Conservation (phyloP, 2,329 filamentous ascomycete species). For the Diaporthe vexans region DNA sequence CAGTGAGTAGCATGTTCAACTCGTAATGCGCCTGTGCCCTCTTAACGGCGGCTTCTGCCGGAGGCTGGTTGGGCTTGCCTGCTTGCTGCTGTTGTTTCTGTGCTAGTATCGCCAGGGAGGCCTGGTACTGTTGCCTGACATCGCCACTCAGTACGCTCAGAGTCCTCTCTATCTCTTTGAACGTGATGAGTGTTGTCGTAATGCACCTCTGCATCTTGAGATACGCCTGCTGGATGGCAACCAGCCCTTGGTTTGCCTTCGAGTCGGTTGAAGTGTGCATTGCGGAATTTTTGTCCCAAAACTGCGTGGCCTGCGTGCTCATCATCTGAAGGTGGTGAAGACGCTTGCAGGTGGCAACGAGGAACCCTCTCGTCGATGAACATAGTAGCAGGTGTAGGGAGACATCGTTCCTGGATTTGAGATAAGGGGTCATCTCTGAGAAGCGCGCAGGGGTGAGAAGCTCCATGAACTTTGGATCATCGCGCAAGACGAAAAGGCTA, state of each 20-base stretch:
- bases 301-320: constrained; percentile 63
- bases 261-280: constrained; percentile 46
- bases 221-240: constrained; percentile 70
- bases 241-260: constrained; percentile 58
- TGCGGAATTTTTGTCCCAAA: constrained; percentile 56
- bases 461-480: constrained; percentile 65
- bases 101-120: constrained; percentile 59
- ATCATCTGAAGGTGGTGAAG: constrained; percentile 69
- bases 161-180: constrained; percentile 73
- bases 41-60: constrained; percentile 60
- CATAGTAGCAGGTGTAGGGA: constrained; percentile 77
- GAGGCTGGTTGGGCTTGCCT: constrained; percentile 54
- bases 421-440: constrained; percentile 63
- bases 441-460: constrained; percentile 64
- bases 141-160: constrained; percentile 64
- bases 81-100: constrained; percentile 58
- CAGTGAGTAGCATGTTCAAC: constrained; percentile 65
- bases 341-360: constrained; percentile 77
- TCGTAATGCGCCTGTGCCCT: constrained; percentile 64
- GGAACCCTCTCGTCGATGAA: constrained; percentile 80
- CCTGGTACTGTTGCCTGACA: constrained; percentile 65
- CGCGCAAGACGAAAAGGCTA: constrained; percentile 68
- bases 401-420: constrained; percentile 69
- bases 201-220: constrained; percentile 66
- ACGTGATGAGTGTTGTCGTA: constrained; percentile 67